A percentile compares a stretch with the other conserved stretches of the same genome.
Evolutionary conservation across 2,329 filamentous ascomycete species (phyloP).

Genomic region (Coccinonectria pachysandricola): DNA sequence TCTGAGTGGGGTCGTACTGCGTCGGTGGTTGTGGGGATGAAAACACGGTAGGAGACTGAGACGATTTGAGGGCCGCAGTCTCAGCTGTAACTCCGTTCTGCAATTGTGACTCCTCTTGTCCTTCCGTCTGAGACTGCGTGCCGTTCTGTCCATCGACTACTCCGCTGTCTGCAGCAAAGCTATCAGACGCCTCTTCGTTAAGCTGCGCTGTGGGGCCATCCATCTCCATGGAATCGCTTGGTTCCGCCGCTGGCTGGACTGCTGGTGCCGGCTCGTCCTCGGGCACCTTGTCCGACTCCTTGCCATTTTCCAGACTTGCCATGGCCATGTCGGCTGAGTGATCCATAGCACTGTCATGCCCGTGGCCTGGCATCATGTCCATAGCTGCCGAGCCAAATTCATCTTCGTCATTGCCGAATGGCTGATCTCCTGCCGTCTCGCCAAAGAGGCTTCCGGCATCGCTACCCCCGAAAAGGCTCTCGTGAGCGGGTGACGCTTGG

Average conservation of each 20-base stretch:
- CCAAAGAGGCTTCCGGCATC: slow-evolving; percentile 80
- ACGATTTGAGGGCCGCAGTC: slow-evolving; percentile 8
- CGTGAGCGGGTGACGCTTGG: slow-evolving; percentile 58
- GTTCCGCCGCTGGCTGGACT: slow-evolving; percentile 13
- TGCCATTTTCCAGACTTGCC: slow-evolving; percentile 22
- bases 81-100: slow-evolving; percentile 4
- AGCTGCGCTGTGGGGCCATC: slow-evolving; percentile 11
- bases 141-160: slow-evolving; percentile 1
- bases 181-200: slow-evolving; percentile 6
- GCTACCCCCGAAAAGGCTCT: slow-evolving; percentile 74
- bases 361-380: slow-evolving; percentile 36
- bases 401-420: slow-evolving; percentile 74
- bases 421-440: slow-evolving; percentile 50
- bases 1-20: slow-evolving; percentile 44
- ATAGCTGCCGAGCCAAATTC: slow-evolving; percentile 65
- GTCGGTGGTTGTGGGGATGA: slow-evolving; percentile 26
- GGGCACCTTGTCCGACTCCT: slow-evolving; percentile 13
- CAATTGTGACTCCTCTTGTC: slow-evolving; percentile 4
- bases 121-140: slow-evolving; percentile 4
- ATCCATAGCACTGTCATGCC: slow-evolving; percentile 31
- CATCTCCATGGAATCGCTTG: slow-evolving; percentile 21
- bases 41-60: slow-evolving; percentile 20
- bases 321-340: slow-evolving; percentile 34
- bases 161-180: slow-evolving; percentile 7
- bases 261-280: slow-evolving; percentile 19